These are phyloP conservation scores for Apiotrichum mycotoxinovorans DNA, from an alignment of 1,284 basidiomycete genomes.

Conservation along the genomic window DNA sequence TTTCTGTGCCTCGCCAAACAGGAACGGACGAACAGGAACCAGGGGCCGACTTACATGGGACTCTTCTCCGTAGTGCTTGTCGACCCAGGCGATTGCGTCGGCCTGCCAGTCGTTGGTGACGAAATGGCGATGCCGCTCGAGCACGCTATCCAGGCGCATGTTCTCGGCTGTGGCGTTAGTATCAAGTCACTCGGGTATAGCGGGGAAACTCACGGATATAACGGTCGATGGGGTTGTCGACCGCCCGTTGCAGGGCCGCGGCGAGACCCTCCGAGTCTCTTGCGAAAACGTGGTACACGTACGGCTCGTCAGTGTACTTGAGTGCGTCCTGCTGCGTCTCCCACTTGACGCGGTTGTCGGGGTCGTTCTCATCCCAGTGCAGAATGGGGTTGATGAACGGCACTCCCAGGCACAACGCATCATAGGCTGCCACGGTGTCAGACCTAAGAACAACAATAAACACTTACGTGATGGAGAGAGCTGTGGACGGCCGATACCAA, in stretches of 20 bases:
- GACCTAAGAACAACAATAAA: not conserved
- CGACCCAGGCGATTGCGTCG: constrained; percentile 5
- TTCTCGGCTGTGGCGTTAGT: constrained; percentile 10
- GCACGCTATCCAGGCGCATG: constrained; percentile 16
- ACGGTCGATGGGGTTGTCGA: constrained; percentile 30
- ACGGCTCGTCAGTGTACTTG: constrained; percentile 40
- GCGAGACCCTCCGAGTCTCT: constrained; percentile 26
- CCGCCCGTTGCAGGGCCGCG: constrained; percentile 25
- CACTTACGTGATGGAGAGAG: constrained; percentile 17
- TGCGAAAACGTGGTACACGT: constrained; percentile 49
- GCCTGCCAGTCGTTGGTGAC: constrained; percentile 26
- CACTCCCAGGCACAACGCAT: constrained; percentile 51
- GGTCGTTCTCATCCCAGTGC: constrained; percentile 39
- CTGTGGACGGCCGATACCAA: constrained; percentile 13
- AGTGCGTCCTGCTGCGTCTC: constrained; percentile 45
- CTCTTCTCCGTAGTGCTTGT: not conserved
- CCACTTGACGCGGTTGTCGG: constrained; percentile 43
- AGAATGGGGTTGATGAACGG: constrained; percentile 51
- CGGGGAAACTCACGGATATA: constrained; percentile 32
- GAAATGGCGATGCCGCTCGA: constrained; percentile 15
- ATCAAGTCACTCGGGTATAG: too few relatives aligned
- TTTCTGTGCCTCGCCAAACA: too few relatives aligned
- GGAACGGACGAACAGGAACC: too few relatives aligned
- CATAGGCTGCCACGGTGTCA: constrained; percentile 38
- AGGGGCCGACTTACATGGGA: not conserved